Evolutionary conservation across 495 filamentous ascomycete genomes (phyloP).

Genomic region (Penicillium taxi): DNA sequence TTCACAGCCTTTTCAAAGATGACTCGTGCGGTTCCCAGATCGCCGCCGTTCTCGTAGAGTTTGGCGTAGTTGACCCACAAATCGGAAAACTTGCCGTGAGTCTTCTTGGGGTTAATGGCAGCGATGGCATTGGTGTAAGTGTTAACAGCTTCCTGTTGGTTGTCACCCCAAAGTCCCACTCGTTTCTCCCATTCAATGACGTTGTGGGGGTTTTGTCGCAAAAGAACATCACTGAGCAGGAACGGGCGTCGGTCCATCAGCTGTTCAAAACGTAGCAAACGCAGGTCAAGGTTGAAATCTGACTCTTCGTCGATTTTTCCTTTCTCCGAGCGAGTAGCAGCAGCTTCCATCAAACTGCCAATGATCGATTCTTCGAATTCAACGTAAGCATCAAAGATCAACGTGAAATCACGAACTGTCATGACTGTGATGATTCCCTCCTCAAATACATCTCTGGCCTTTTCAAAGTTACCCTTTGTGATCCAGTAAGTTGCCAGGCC

Average conservation of each 20-base stretch:
- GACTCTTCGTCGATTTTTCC: conserved; percentile 74
- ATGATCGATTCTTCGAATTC: conserved; percentile 98
- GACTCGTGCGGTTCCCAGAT: conserved; percentile 74
- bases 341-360: conserved; percentile 79
- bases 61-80: conserved; percentile 97
- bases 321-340: conserved; percentile 72
- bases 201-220: conserved; percentile 94
- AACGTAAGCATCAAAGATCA: conserved; percentile 91
- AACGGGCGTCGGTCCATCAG: conserved; percentile 97
- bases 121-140: conserved; percentile 94
- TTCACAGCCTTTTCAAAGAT: conserved; percentile 98
- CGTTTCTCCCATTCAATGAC: conserved; percentile 97
- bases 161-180: conserved; percentile 89
- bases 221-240: conserved; percentile 90
- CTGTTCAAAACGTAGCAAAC: conserved; percentile 97
- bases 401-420: conserved; percentile 97
- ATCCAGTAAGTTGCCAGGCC: conserved; percentile 97
- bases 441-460: conserved; percentile 87
- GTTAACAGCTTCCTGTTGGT: conserved; percentile 82
- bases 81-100: conserved; percentile 86
- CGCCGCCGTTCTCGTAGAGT: conserved; percentile 87
- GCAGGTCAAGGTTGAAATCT: conserved; percentile 92
- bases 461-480: conserved; percentile 83
- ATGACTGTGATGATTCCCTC: conserved; percentile 97
- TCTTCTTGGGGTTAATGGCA: conserved; percentile 89